Percentiles rank a stretch among this genome's conserved stretches.
phyloP scores from a whole-genome alignment of 371 early-diverging fungal species.

The Neoconidiobolus thromboides region DNA sequence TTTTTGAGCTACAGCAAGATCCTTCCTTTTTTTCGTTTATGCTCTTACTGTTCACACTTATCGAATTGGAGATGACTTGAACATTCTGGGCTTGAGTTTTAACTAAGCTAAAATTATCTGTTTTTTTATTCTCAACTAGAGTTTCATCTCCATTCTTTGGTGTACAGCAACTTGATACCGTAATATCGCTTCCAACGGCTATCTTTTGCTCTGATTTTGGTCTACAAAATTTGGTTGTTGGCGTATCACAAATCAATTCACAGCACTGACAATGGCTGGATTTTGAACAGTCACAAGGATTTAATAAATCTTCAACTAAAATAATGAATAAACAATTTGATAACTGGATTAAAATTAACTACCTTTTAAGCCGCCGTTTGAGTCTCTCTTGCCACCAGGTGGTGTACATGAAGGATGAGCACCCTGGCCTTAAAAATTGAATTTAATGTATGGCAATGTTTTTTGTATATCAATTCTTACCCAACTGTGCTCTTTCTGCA shows the following conservation, averaged over 20 bases:
- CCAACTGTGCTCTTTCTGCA: constrained; percentile 13
- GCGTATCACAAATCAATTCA: background rate
- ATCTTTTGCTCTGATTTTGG: background rate
- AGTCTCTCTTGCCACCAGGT: background rate
- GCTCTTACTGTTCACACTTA: background rate
- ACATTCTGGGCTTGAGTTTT: background rate
- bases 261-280: constrained; percentile 3
- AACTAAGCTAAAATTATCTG: too few species aligned
- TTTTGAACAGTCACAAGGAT: constrained; percentile 5
- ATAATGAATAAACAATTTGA: background rate
- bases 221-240: constrained; percentile 2
- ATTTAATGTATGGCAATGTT: background rate
- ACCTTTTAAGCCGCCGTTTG: background rate
- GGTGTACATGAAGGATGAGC: background rate
- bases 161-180: background rate
- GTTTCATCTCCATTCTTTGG: background rate
- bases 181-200: background rate
- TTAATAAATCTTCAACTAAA: constrained; percentile 1
- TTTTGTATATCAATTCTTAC: background rate
- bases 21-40: background rate
- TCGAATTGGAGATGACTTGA: background rate
- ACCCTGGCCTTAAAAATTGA: background rate
- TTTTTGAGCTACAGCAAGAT: background rate
- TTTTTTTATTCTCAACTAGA: too few species aligned
- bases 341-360: too few species aligned